Evolutionary conservation across 106 monocot genomes (phyloP), one percentile per base, ranked within the genome.

Genomic region (Xerophyta viscosa): DNA sequence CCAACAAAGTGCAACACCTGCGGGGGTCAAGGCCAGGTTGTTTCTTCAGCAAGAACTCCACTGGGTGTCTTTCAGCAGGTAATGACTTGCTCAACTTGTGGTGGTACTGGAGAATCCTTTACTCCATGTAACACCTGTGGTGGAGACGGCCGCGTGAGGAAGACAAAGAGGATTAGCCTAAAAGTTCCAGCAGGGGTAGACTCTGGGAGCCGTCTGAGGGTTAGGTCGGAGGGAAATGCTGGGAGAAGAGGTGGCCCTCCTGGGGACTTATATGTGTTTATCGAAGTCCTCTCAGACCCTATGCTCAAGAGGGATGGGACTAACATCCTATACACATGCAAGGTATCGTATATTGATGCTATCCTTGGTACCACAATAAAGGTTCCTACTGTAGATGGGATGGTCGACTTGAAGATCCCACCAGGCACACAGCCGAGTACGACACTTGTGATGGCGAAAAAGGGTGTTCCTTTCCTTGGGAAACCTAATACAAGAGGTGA

Each of bases 161-260:
- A 59, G 46, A 77, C 77, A 7, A 94, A 94, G 81, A 71, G 61
- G 66, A 94, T 94, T 11, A 81, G 88, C 36, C 64, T 94, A 27
- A 94, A 94, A 52, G 88, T 94, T 43, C 93, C 93, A 10, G 81
- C 93, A 1, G 93, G 93, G 21, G 88, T 94, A 0, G 88, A 94
- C 46, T 88, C 87, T 6, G 88, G 88, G 17, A 94, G 93, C 49
- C 63, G 88, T n/a, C 51, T 94, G 49, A 74, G 88, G 63, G 93
- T 94, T 22, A 60, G 93, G 12, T 88, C 88, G 11, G 88, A 94
- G 56, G 93, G 93, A 4, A 94, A 78, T 70, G 81, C 93, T 15
- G 93, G 93, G 21, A 67, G 88, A 65, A 71, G 84, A 64, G 93
- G 93, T 14, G 93, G 88, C 13, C 70, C 70, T 0, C 88, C 93